Conservation (phyloP, 1,139 yeast genomes). For the Nakaseomyces nivariensis region DNA sequence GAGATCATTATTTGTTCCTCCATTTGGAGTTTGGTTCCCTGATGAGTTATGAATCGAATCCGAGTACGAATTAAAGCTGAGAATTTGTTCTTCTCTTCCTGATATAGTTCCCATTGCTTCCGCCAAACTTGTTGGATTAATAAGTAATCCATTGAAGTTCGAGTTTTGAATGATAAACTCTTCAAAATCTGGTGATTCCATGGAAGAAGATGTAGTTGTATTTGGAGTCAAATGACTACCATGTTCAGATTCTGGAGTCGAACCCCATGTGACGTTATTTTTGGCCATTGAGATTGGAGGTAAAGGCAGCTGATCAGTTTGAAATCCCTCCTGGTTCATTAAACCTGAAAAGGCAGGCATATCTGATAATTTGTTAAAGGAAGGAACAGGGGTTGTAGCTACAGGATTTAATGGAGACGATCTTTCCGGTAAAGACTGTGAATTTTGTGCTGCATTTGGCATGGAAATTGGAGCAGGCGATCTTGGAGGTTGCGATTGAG, state of each 20-base stretch:
- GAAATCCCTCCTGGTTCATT: neutral
- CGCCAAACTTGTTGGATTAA: slow-evolving; percentile 24
- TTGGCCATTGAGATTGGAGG: slow-evolving; percentile 9
- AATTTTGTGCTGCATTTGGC: neutral
- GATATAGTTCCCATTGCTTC: slow-evolving; percentile 2
- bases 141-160: slow-evolving; percentile 23
- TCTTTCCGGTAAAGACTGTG: neutral
- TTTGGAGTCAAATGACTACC: neutral
- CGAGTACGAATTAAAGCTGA: neutral
- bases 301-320: neutral
- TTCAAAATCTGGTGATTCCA: slow-evolving; percentile 25
- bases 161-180: slow-evolving; percentile 26
- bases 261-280: neutral
- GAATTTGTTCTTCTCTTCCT: slow-evolving; percentile 9
- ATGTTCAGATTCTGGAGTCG: slow-evolving; percentile 1
- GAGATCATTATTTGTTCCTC: neutral
- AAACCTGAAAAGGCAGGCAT: neutral
- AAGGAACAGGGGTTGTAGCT: neutral
- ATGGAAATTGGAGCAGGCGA: neutral
- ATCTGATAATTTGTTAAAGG: neutral
- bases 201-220: slow-evolving; percentile 6
- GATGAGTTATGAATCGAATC: neutral
- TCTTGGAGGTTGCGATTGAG: slow-evolving; percentile 4
- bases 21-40: neutral
- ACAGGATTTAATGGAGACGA: neutral